A percentile compares a stretch with the other conserved stretches of the same genome.
Conservation (phyloP, 805 yeast genomes). For the Debaryomyces tyrocola region DNA sequence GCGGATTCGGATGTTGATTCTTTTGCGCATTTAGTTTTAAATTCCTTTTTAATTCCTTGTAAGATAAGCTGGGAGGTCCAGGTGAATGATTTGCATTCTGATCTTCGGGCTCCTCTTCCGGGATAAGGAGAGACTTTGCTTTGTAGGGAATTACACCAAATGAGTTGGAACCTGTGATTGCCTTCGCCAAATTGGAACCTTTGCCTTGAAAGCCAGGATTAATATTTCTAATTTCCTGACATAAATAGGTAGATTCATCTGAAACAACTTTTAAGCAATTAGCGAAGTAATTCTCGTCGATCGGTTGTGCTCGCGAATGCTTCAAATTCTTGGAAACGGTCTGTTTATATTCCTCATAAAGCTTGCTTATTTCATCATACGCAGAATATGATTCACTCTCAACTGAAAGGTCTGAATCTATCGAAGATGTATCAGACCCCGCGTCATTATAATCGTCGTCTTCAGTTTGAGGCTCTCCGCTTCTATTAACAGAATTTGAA, state of each 20-base stretch:
- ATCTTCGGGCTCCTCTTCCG: slow-evolving; percentile 19
- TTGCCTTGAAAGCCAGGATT: slow-evolving; percentile 41
- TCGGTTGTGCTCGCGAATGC: slow-evolving; percentile 10
- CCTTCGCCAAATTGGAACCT: slow-evolving; percentile 43
- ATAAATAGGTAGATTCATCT: slow-evolving; percentile 33
- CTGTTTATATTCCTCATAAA: slow-evolving; percentile 28
- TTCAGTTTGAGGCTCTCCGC: not conserved
- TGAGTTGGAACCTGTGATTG: slow-evolving; percentile 41
- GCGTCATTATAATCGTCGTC: not conserved
- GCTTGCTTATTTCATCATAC: slow-evolving; percentile 37
- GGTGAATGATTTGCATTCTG: not conserved
- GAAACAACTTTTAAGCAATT: slow-evolving; percentile 28
- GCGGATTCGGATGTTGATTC: slow-evolving; percentile 7
- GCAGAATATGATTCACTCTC: slow-evolving; percentile 32
- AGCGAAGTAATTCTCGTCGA: slow-evolving; percentile 28
- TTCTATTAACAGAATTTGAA: not conserved
- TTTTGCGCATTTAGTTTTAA: slow-evolving; percentile 18
- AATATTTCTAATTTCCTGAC: slow-evolving; percentile 33
- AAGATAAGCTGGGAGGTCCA: slow-evolving; percentile 21
- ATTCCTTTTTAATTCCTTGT: slow-evolving; percentile 33
- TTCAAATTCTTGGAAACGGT: slow-evolving; percentile 17
- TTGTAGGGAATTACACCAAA: slow-evolving; percentile 41
- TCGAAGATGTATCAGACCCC: slow-evolving; percentile 11
- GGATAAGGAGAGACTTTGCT: slow-evolving; percentile 41
- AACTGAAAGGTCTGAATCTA: slow-evolving; percentile 19